Base-by-base conservation (phyloP, 2,329 filamentous ascomycete genomes). In the Cladobotryum mycophilum region DNA sequence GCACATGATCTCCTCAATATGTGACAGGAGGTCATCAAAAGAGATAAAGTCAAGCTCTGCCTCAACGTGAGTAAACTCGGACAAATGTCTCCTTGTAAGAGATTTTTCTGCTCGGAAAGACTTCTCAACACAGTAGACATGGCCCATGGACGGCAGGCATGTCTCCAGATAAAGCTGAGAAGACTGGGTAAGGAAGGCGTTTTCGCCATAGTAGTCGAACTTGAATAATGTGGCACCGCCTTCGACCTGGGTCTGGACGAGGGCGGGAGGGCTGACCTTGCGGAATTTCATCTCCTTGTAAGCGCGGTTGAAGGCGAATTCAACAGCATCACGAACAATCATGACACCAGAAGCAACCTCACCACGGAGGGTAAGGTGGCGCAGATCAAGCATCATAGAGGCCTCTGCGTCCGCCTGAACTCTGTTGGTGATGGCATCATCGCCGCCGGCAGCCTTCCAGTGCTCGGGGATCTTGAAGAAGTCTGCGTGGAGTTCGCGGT, bases 31-130 rank as follows among this genome's bases (percentile, higher is more conserved):
- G 69, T 96, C 90, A 58, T 86, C 80, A 65, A 99, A 99, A 60
- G 81, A 82, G 74, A 99, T 95, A 67, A 93, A 97, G 75, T 97
- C 93, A 53, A 99, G 79, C 70, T 99, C 93, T 53, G 86, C 92
- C 73, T 99, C 93, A 59, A 99, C 81, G 74, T 99, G 93, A 1
- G 91, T 95, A 76, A 96, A 99, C 72, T 99, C 93, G 44, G 89
- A 88, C 62, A 99, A 74, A 68, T 99, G 93, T 64, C 93, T 88
- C 55, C 93, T 87, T 45, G 93, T 99, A 52, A 97, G 78, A 6
- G 86, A 92, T 74, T 96, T 96, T 72, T 99, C 93, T 13, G 93
- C 93, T 55, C 93, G 91, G 85, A 99, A 99, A 2, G 92, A 97
- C 70, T 96, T 96, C 71, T 96, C 91, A 63, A 99, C 92, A 67